These are phyloP conservation scores for Penstemon eatonii DNA, from an alignment of 257 asterid genomes.

Conservation along the genomic window DNA sequence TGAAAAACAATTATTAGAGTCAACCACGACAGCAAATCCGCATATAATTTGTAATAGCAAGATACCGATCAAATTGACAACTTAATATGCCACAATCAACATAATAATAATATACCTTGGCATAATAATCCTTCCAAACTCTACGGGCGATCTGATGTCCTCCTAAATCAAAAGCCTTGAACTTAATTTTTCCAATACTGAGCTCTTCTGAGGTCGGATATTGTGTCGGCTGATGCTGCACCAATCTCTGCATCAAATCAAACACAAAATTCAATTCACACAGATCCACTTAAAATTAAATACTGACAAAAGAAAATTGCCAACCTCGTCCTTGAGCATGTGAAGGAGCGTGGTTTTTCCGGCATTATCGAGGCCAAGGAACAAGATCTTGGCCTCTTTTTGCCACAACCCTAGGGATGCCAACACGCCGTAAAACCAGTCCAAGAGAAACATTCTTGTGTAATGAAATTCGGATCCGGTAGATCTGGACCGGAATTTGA, in stretches of 20 bases:
- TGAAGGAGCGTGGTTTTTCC: constrained; percentile 96
- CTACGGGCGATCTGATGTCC: constrained; percentile 95
- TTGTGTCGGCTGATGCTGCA: constrained; percentile 90
- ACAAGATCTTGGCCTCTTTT: constrained; percentile 92
- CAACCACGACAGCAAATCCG: too few relatives aligned
- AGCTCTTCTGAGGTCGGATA: constrained; percentile 91
- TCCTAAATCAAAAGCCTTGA: constrained; percentile 90
- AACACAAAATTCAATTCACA: background rate
- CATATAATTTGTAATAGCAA: too few relatives aligned
- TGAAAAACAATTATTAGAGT: background rate
- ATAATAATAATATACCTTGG: constrained; percentile 49
- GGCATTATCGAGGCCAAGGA: constrained; percentile 91
- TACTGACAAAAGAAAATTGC: background rate
- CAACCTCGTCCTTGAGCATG: constrained; percentile 93
- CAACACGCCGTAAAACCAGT: constrained; percentile 91
- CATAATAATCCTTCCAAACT: constrained; percentile 94
- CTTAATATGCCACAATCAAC: too few relatives aligned
- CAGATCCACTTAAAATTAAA: background rate
- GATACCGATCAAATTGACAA: too few relatives aligned
- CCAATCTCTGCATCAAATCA: constrained; percentile 66
- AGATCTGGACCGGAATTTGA: too few relatives aligned
- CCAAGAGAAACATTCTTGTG: constrained; percentile 69
- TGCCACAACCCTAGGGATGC: constrained; percentile 97
- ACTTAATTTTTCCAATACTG: constrained; percentile 86
- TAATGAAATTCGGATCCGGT: background rate